phyloP scores from a whole-genome alignment of 257 asterid species.

The Capsicum baccatum region DNA sequence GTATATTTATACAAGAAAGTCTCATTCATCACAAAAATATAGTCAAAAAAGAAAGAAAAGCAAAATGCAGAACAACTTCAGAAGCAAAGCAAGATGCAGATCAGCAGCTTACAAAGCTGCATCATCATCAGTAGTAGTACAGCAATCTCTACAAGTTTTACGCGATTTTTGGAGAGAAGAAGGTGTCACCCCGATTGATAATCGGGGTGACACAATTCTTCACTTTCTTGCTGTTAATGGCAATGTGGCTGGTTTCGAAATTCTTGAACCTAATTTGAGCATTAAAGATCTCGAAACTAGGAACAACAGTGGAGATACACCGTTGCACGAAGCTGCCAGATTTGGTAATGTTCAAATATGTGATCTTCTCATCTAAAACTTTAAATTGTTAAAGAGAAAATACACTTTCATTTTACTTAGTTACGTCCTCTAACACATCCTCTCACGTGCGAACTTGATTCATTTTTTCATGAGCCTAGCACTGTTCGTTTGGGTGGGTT shows the following conservation, averaged over 20 bases:
- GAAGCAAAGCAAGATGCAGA: conserved; percentile 14
- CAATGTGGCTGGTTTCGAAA: not conserved
- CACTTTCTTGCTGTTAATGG: conserved; percentile 28
- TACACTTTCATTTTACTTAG: not conserved
- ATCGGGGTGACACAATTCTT: conserved; percentile 29
- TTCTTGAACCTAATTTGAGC: conserved; percentile 12
- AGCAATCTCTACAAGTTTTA: not conserved
- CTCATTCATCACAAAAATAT: conserved; percentile 4
- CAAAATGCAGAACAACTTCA: not conserved
- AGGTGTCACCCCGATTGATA: conserved; percentile 10
- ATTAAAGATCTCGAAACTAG: conserved; percentile 11
- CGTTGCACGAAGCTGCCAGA: conserved; percentile 28
- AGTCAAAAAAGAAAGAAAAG: not conserved
- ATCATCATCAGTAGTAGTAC: not conserved
- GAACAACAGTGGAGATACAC: conserved; percentile 23
- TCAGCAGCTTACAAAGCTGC: conserved; percentile 32
- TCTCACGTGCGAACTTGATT: not conserved
- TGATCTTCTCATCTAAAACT: not conserved
- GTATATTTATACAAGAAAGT: not conserved
- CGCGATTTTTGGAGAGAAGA: conserved; percentile 22
- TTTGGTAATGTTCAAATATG: conserved; percentile 24
- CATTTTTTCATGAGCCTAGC: not conserved
- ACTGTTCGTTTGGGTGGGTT: not conserved
- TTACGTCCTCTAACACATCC: not conserved
- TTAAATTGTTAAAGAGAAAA: not conserved